Base-by-base conservation (phyloP, 805 yeast species). In the Kazachstania viticola region DNA sequence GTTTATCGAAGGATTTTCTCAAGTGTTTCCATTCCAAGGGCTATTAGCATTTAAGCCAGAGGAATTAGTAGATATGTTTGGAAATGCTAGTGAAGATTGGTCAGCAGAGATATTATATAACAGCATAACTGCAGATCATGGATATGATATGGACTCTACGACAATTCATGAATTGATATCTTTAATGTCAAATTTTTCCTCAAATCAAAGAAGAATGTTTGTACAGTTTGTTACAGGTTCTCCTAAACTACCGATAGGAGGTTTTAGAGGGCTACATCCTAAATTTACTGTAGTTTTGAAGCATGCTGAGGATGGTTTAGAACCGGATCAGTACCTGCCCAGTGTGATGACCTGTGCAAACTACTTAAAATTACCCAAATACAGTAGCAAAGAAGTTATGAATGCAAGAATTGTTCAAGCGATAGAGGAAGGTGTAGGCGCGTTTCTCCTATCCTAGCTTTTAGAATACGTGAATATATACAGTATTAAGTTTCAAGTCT, bases 311-410 rank as follows among this genome's bases (percentile, higher is more conserved):
- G 75, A 69, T 29, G 79, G 75, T 0, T 51, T 71, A 17, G 56
- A 60, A 9, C 69, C 81, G 4, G 94, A 88, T 54, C 84, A 76
- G 38, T 85, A 79, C 48, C 63, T 91, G 35, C 97, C 98, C 2
- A 83, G 95, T 58, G 98, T 91, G 3, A 88, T 88, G 98, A 88
- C 98, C 0, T 88, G 98, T 62, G 96, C 94, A 3, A 88, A 88
- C 51, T 91, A 88, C 50, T 64, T 88, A 42, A 88, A 88, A 53
- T 60, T 91, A 14, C 97, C 98, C 4, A 71, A 79, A 40, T 91
- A 88, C 51, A 68, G 83, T 3, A 60, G 69, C 22, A 68, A 65
- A 36, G 74, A 65, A 13, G 56, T 81, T 2, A 67, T 91, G 77
- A 61, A 54, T 30, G 50, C 62, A 21, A 63, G 79, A 32, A 56